Conservation (phyloP, 352 stramenopile species). For the Globisporangium carolinianum region DNA sequence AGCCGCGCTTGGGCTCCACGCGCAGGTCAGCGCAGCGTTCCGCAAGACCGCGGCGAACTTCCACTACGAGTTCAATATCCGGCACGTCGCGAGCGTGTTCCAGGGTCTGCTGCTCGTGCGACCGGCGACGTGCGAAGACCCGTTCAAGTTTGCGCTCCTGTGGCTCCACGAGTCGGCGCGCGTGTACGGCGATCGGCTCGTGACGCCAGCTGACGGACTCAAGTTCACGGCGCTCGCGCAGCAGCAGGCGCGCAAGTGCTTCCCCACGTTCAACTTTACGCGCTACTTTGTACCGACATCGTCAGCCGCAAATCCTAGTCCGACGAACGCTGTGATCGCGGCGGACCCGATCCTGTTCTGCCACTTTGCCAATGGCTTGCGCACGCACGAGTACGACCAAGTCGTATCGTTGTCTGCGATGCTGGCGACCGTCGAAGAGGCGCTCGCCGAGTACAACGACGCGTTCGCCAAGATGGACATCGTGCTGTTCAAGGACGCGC, state of each 20-base stretch:
- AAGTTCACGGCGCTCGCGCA: constrained; percentile 88
- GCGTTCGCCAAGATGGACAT: constrained; percentile 91
- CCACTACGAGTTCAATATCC: constrained; percentile 97
- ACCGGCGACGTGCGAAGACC: constrained; percentile 78
- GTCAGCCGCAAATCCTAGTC: constrained; percentile 8
- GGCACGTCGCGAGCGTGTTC: constrained; percentile 93
- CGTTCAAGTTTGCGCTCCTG: constrained; percentile 87
- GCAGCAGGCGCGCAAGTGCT: constrained; percentile 90
- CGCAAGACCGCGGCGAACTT: constrained; percentile 94
- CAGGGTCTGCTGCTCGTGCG: constrained; percentile 90
- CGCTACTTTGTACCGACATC: constrained; percentile 79
- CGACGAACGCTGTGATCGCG: constrained; percentile 8
- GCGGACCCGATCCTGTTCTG: constrained; percentile 90
- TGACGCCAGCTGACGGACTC: constrained; percentile 62
- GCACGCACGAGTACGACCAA: constrained; percentile 91
- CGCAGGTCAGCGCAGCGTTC: constrained; percentile 71
- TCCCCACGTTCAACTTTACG: constrained; percentile 87
- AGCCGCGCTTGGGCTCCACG: constrained; percentile 87
- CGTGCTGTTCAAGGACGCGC: constrained; percentile 94
- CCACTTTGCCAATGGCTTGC: constrained; percentile 85
- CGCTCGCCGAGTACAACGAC: constrained; percentile 92
- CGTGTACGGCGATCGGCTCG: constrained; percentile 94
- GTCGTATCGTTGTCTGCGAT: constrained; percentile 69
- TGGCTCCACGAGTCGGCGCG: constrained; percentile 96
- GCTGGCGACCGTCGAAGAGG: constrained; percentile 75